phyloP scores from a whole-genome alignment of 805 yeast genomes.

The Scheffersomyces lignosus region DNA sequence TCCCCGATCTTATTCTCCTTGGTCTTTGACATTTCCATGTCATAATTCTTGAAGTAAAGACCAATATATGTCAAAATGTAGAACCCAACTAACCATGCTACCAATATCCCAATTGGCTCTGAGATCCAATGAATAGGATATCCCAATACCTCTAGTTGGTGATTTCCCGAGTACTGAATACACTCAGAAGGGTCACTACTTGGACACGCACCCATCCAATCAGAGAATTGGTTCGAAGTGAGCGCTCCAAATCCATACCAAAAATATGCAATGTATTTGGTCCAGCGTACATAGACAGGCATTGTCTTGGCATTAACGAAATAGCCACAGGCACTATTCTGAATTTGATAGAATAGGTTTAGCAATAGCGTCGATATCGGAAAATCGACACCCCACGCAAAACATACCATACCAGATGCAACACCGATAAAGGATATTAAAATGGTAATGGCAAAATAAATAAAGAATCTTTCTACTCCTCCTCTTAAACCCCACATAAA shows the following conservation, averaged over 20 bases:
- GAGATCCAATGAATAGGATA: conserved; percentile 24
- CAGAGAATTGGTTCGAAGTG: conserved; percentile 63
- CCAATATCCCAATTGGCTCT: conserved; percentile 20
- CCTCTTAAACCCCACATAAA: conserved; percentile 28
- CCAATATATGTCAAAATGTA: conserved; percentile 14
- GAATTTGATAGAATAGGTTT: conserved; percentile 66
- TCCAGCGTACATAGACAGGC: conserved; percentile 89
- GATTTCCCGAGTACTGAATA: conserved; percentile 20
- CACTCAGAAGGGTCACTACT: conserved; percentile 16
- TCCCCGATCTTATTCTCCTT: conserved; percentile 20
- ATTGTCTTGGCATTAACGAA: conserved; percentile 69
- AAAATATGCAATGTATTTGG: conserved; percentile 69
- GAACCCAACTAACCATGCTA: conserved; percentile 20
- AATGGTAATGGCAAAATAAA: conserved; percentile 60
- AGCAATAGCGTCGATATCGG: conserved; percentile 60
- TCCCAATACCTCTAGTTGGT: conserved; percentile 19
- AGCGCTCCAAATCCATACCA: conserved; percentile 80
- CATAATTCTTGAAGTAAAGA: conserved; percentile 18
- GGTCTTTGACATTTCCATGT: conserved; percentile 20
- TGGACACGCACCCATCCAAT: conserved; percentile 60
- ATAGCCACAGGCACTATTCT: conserved; percentile 78
- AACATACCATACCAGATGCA: conserved; percentile 52
- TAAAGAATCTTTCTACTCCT: conserved; percentile 46
- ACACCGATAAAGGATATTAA: conserved; percentile 57
- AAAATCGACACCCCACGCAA: conserved; percentile 61